A percentile compares a stretch with the other conserved stretches of the same genome.
Evolutionary conservation across 164 flowering plant species (phyloP).

Genomic region (Paratinospora sagittata): DNA sequence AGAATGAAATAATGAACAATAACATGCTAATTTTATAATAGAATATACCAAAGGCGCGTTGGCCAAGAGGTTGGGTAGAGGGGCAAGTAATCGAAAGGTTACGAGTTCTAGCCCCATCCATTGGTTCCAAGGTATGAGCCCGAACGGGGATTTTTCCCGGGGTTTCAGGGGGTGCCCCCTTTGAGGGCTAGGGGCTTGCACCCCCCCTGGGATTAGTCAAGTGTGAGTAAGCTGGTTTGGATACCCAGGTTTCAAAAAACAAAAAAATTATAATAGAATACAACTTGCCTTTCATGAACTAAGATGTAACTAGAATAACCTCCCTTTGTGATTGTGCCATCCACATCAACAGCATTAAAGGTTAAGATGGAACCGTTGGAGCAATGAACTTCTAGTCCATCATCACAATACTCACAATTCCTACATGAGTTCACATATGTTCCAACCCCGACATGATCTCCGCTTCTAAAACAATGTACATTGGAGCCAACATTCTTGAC

Average conservation of each 20-base stretch:
- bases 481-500: conserved; percentile 64
- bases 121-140: too few relatives aligned
- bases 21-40: too few relatives aligned
- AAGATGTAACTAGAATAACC: conserved; percentile 71
- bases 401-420: conserved; percentile 67
- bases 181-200: too few relatives aligned
- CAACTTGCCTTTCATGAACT: conserved; percentile 57
- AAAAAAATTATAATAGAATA: background rate
- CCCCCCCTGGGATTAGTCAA: too few relatives aligned
- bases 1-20: background rate
- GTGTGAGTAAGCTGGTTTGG: too few relatives aligned
- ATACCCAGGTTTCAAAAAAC: too few relatives aligned
- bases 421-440: conserved; percentile 80
- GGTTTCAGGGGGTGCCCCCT: too few relatives aligned
- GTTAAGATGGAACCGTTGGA: conserved; percentile 42
- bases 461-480: conserved; percentile 58
- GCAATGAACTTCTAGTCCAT: conserved; percentile 49
- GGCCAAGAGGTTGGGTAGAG: too few relatives aligned
- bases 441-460: conserved; percentile 86
- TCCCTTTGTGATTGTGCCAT: conserved; percentile 79
- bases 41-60: too few relatives aligned
- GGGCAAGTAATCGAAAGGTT: too few relatives aligned
- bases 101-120: too few relatives aligned
- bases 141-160: too few relatives aligned
- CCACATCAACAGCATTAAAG: conserved; percentile 60